Evolutionary conservation across 1,139 yeast species (phyloP).

Genomic region (Entelexis paramagnoliae): DNA sequence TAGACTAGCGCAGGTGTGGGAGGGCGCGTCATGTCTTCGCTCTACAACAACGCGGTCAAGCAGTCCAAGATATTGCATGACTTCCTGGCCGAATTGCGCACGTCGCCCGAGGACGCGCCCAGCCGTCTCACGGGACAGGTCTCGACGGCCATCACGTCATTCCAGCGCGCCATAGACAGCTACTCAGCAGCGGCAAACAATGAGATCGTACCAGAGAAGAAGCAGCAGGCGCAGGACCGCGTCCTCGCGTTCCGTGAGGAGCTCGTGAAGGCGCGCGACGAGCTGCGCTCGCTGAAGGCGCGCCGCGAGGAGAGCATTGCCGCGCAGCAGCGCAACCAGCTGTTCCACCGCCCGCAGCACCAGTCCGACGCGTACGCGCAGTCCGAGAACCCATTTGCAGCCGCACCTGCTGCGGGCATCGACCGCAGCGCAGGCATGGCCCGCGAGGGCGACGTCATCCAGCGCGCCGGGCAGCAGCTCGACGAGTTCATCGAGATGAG

Average conservation of each 20-base stretch:
- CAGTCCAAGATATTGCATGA: slow-evolving; percentile 64
- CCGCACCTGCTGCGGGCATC: slow-evolving; percentile 18
- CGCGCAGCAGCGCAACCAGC: slow-evolving; percentile 47
- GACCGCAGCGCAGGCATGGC: slow-evolving; percentile 51
- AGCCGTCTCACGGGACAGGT: slow-evolving; percentile 74
- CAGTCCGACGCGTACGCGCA: slow-evolving; percentile 27
- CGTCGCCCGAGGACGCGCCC: slow-evolving; percentile 57
- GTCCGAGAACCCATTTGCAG: slow-evolving; percentile 52
- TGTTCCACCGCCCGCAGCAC: slow-evolving; percentile 45
- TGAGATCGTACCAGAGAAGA: slow-evolving; percentile 47
- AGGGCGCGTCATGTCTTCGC: slow-evolving; percentile 46
- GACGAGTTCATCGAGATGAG: slow-evolving; percentile 91
- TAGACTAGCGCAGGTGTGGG: background rate
- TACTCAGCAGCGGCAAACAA: slow-evolving; percentile 56
- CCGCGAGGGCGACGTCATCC: slow-evolving; percentile 55
- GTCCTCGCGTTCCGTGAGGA: slow-evolving; percentile 53
- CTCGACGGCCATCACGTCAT: slow-evolving; percentile 67
- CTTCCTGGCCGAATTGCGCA: slow-evolving; percentile 59
- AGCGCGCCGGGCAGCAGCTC: slow-evolving; percentile 65
- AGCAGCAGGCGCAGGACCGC: slow-evolving; percentile 55
- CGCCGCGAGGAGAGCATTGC: slow-evolving; percentile 48
- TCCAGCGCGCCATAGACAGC: slow-evolving; percentile 67
- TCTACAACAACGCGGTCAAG: slow-evolving; percentile 81
- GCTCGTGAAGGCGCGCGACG: slow-evolving; percentile 43
- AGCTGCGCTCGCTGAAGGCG: slow-evolving; percentile 53